A percentile compares a stretch with the other conserved stretches of the same genome.
Evolutionary conservation across 352 stramenopile species (phyloP).

Genomic region (Pythium dissimile): DNA sequence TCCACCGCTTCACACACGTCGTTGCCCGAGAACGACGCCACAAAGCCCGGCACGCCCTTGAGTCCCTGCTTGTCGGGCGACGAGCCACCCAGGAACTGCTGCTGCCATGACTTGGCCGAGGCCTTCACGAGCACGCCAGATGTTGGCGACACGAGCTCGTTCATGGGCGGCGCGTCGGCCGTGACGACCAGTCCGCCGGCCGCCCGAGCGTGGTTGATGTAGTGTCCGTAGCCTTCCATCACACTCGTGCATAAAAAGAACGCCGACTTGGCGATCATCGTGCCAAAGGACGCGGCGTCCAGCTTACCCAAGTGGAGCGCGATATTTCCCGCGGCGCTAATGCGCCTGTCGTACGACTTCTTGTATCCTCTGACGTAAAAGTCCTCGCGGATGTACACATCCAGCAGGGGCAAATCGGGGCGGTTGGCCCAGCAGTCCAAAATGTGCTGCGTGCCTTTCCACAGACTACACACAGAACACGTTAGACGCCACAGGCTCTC

Average conservation of each 20-base stretch:
- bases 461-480: conserved; percentile 17
- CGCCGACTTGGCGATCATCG: conserved; percentile 41
- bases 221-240: conserved; percentile 56
- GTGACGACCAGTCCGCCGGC: conserved; percentile 41
- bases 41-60: conserved; percentile 31
- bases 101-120: conserved; percentile 21
- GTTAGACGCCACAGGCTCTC: neutral
- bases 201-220: conserved; percentile 58
- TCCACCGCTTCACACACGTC: conserved; percentile 40
- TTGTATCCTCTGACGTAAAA: conserved; percentile 35
- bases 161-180: conserved; percentile 48
- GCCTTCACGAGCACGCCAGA: conserved; percentile 43
- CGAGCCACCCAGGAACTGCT: conserved; percentile 45
- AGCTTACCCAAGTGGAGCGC: conserved; percentile 33
- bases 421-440: conserved; percentile 48
- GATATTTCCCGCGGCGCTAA: conserved; percentile 9
- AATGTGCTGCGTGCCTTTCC: conserved; percentile 45
- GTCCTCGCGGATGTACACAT: conserved; percentile 44
- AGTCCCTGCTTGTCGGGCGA: conserved; percentile 26
- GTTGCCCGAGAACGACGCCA: conserved; percentile 27
- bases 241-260: conserved; percentile 60
- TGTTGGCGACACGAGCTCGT: conserved; percentile 40
- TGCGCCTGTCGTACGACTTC: conserved; percentile 19
- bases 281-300: conserved; percentile 37
- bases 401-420: conserved; percentile 38